Conservation (phyloP, 305 asterid genomes). For the Ilex paraguariensis region DNA sequence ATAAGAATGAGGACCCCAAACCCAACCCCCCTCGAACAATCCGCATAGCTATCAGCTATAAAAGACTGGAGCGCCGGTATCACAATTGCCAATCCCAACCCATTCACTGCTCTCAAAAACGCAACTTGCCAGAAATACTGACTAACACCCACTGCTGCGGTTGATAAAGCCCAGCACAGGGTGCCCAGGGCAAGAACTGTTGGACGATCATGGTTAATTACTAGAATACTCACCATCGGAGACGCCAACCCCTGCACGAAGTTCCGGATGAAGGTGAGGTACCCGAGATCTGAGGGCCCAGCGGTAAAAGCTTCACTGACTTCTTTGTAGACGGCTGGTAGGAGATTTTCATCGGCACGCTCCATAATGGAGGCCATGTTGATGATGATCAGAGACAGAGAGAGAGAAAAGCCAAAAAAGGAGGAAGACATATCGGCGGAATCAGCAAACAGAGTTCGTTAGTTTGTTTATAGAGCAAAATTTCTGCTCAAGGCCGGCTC, state of each 20-base stretch:
- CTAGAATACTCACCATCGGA: slow-evolving; percentile 80
- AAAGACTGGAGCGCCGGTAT: slow-evolving; percentile 70
- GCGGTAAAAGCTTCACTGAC: slow-evolving; percentile 93
- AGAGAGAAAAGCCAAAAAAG: slow-evolving; percentile 69
- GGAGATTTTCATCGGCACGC: slow-evolving; percentile 98
- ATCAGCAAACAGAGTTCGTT: not conserved
- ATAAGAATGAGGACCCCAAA: slow-evolving; percentile 81
- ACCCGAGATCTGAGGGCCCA: slow-evolving; percentile 96
- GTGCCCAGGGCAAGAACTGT: slow-evolving; percentile 83
- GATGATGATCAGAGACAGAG: slow-evolving; percentile 58
- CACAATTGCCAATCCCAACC: too few relatives aligned
- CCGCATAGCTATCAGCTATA: slow-evolving; percentile 88
- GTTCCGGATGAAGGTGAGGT: slow-evolving; percentile 74
- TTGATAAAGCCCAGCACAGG: slow-evolving; percentile 88
- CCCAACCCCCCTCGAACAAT: slow-evolving; percentile 77
- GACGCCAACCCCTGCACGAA: slow-evolving; percentile 91
- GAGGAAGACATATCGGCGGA: not conserved
- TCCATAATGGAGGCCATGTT: slow-evolving; percentile 99
- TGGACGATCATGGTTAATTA: slow-evolving; percentile 84
- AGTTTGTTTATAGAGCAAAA: not conserved
- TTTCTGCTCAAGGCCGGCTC: not conserved
- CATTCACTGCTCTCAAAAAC: too few relatives aligned
- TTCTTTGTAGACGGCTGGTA: slow-evolving; percentile 98
- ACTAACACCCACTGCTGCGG: slow-evolving; percentile 92
- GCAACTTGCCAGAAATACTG: slow-evolving; percentile 1